phyloP scores from a whole-genome alignment of 2,329 filamentous ascomycete genomes.

The Pyrenochaeta sp. region DNA sequence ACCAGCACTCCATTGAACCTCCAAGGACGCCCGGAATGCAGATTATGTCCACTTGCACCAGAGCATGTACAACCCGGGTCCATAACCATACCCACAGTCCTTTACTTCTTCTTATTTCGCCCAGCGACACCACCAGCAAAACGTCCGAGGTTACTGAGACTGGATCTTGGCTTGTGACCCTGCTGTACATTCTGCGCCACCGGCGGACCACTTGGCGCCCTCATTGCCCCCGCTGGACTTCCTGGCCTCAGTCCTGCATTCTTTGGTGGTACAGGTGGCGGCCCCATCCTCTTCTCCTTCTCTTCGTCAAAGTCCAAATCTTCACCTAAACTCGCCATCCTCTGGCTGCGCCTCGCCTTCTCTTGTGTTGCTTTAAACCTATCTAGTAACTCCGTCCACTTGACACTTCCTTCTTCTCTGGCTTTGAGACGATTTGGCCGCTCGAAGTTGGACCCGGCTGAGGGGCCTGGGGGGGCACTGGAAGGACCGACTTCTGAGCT shows the following conservation, averaged over 20 bases:
- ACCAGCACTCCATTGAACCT: not conserved
- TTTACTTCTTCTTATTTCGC: conserved; percentile 48
- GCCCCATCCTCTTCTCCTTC: conserved; percentile 39
- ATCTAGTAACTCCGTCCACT: conserved; percentile 91
- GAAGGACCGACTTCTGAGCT: conserved; percentile 51
- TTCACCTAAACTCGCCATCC: conserved; percentile 55
- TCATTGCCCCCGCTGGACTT: conserved; percentile 31
- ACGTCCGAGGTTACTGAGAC: conserved; percentile 55
- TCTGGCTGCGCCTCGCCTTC: conserved; percentile 75
- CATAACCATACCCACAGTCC: not conserved
- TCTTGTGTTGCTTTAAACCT: conserved; percentile 95
- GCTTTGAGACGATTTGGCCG: conserved; percentile 75
- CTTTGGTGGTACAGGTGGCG: conserved; percentile 40
- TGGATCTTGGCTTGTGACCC: conserved; percentile 50
- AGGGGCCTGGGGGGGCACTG: conserved; percentile 44
- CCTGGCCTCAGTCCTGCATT: conserved; percentile 28
- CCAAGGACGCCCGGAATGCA: conserved; percentile 35
- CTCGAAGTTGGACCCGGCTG: conserved; percentile 55
- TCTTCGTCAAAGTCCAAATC: conserved; percentile 38
- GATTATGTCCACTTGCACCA: conserved; percentile 10
- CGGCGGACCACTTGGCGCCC: conserved; percentile 26
- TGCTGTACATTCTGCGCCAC: conserved; percentile 24
- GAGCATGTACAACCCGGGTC: conserved; percentile 4
- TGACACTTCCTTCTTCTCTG: conserved; percentile 83
- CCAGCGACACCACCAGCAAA: conserved; percentile 54